Conservation (phyloP, 2,329 filamentous ascomycete genomes). For the Colletotrichum paranaense region DNA sequence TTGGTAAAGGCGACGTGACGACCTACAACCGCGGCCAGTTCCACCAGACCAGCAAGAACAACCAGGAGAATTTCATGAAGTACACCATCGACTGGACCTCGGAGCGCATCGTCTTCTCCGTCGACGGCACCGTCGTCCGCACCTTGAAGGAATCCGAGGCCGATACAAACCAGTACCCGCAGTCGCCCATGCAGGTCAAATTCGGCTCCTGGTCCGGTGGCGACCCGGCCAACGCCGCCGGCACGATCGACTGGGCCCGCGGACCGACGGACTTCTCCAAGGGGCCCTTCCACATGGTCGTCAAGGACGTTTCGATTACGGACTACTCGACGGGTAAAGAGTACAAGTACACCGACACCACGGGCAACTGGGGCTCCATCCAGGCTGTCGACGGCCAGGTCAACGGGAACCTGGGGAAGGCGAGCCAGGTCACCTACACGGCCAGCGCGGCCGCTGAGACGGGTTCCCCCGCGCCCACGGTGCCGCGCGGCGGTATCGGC, state of each 20-base stretch:
- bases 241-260: constrained; percentile 91
- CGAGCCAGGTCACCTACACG: constrained; percentile 62
- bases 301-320: constrained; percentile 79
- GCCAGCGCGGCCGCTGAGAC: constrained; percentile 72
- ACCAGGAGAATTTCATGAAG: constrained; percentile 82
- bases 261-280: constrained; percentile 85
- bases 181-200: constrained; percentile 95
- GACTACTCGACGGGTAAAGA: constrained; percentile 94
- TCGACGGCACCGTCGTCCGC: constrained; percentile 81
- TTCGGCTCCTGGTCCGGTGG: constrained; percentile 94
- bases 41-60: constrained; percentile 71
- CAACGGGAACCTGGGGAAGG: constrained; percentile 73
- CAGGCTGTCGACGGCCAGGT: constrained; percentile 81
- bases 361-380: constrained; percentile 86
- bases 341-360: constrained; percentile 84
- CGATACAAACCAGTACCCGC: constrained; percentile 82
- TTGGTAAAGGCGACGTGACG: constrained; percentile 88
- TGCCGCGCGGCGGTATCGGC: constrained; percentile 78
- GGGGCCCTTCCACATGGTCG: constrained; percentile 88
- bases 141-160: constrained; percentile 78
- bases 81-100: constrained; percentile 95
- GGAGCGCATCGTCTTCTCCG: constrained; percentile 86
- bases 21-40: constrained; percentile 90
- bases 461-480: constrained; percentile 69
- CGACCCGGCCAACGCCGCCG: constrained; percentile 80